phyloP scores from a whole-genome alignment of 805 yeast genomes.

The Maudiozyma saulgeensis region DNA sequence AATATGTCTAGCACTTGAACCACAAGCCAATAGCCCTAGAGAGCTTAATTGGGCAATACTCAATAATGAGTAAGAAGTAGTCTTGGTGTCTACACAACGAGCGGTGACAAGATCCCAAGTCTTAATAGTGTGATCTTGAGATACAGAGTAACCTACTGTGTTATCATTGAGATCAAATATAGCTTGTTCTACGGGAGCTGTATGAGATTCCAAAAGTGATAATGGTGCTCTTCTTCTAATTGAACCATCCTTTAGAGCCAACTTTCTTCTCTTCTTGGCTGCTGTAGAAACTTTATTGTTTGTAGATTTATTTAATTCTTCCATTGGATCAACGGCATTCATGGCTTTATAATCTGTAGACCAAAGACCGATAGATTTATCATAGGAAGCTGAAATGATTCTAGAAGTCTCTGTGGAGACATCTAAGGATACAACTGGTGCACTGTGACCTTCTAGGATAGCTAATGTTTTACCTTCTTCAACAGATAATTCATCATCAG shows the following conservation, averaged over 20 bases:
- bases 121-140: constrained; percentile 89
- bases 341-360: constrained; percentile 78
- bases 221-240: constrained; percentile 77
- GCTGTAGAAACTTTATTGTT: constrained; percentile 53
- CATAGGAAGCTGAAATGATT: constrained; percentile 79
- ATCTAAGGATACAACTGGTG: constrained; percentile 71
- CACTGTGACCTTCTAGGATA: constrained; percentile 81
- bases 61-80: constrained; percentile 76
- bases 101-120: constrained; percentile 94
- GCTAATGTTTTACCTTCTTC: constrained; percentile 73
- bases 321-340: constrained; percentile 47
- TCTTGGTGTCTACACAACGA: constrained; percentile 75
- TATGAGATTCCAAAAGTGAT: constrained; percentile 68
- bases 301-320: constrained; percentile 32
- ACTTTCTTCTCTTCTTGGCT: constrained; percentile 77
- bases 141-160: constrained; percentile 84
- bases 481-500: constrained; percentile 38
- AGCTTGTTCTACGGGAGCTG: constrained; percentile 80
- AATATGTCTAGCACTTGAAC: constrained; percentile 98
- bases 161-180: constrained; percentile 62
- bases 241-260: constrained; percentile 67
- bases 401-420: constrained; percentile 45
- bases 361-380: constrained; percentile 77
- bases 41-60: constrained; percentile 62
- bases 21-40: constrained; percentile 69